Conservation (phyloP, 2,329 filamentous ascomycete species). For the Gyromitra esculenta region DNA sequence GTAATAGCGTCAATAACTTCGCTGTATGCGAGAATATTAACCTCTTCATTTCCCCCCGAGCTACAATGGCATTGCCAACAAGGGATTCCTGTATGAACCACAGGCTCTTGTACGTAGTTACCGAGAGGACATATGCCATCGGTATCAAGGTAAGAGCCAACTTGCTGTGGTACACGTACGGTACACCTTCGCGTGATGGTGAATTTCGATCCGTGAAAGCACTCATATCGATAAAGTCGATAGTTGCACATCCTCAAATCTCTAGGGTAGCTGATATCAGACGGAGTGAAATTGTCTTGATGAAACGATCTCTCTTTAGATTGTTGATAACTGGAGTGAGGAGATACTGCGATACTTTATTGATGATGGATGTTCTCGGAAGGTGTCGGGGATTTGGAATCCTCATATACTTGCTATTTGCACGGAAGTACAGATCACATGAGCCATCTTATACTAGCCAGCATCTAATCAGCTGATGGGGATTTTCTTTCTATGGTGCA, state of each 20-base stretch:
- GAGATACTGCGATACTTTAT: not conserved
- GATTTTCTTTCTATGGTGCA: not conserved
- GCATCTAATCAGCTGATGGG: not conserved
- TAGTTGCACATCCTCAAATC: conserved; percentile 1
- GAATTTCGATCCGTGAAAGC: not conserved
- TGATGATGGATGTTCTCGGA: not conserved
- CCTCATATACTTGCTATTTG: not conserved
- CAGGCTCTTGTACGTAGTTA: not conserved
- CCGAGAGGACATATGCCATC: not conserved
- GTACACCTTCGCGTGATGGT: not conserved
- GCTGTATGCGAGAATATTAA: not conserved
- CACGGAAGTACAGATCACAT: not conserved
- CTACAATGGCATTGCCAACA: conserved; percentile 1
- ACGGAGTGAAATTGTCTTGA: not conserved
- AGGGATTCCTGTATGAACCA: conserved; percentile 1
- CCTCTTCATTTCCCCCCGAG: not conserved
- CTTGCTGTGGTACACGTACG: not conserved
- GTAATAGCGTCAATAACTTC: not conserved
- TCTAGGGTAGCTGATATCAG: not conserved
- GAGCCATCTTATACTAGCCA: not conserved
- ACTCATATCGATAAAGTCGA: not conserved
- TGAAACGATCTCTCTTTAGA: not conserved
- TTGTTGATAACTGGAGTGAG: not conserved
- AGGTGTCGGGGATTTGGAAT: not conserved
- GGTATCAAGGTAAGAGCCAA: not conserved